Evolutionary conservation across 768 basidiomycete species (phyloP).

Genomic region (Amanita rimosa): DNA sequence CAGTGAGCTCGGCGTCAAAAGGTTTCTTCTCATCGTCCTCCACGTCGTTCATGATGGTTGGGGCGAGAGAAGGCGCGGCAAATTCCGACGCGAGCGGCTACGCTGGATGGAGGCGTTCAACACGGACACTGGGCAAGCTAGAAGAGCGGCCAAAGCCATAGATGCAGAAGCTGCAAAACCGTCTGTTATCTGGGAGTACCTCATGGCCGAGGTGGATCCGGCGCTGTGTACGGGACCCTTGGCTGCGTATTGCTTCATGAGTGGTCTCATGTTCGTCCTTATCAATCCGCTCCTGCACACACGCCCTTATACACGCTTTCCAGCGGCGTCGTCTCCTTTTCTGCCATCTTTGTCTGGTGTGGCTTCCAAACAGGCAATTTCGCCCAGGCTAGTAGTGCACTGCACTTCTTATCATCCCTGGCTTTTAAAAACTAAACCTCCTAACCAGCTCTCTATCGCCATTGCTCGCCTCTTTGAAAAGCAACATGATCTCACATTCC

Average conservation of each 20-base stretch:
- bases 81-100: neutral
- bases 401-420: neutral
- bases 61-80: neutral
- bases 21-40: conserved; percentile 62
- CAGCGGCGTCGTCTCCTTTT: conserved; percentile 66
- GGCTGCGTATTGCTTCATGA: conserved; percentile 68
- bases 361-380: conserved; percentile 80
- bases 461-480: conserved; percentile 69
- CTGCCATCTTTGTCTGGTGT: conserved; percentile 76
- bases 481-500: conserved; percentile 47
- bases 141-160: neutral
- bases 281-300: neutral
- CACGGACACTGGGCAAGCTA: neutral
- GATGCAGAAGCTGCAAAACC: neutral
- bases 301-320: neutral
- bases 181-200: conserved; percentile 20
- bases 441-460: conserved; percentile 56
- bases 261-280: conserved; percentile 56
- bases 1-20: conserved; percentile 41
- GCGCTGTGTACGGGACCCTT: conserved; percentile 38
- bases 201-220: conserved; percentile 41
- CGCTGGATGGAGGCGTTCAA: neutral
- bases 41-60: conserved; percentile 2
- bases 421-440: conserved; percentile 4
- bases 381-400: conserved; percentile 48